Conservation (phyloP, 345 rosid species). For the Gossypium longicalyx region DNA sequence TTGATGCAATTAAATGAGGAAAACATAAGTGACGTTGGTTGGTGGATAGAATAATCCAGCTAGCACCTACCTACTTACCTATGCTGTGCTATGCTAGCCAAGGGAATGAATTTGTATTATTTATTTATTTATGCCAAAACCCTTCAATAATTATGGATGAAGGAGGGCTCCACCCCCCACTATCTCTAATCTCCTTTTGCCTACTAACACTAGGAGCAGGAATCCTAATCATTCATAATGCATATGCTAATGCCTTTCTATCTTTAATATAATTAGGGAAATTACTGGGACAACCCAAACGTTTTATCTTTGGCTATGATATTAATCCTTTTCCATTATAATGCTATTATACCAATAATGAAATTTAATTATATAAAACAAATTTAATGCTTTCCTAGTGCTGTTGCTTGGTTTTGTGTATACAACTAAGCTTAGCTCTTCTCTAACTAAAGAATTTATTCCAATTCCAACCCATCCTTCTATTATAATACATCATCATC, state of each 20-base stretch:
- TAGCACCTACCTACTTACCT: background rate
- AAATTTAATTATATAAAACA: too few relatives aligned
- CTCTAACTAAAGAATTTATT: background rate
- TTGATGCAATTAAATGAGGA: background rate
- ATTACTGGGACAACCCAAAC: too few relatives aligned
- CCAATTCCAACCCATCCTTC: background rate
- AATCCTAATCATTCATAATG: too few relatives aligned
- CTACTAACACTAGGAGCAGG: too few relatives aligned
- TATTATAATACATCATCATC: background rate
- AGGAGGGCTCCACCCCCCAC: constrained; percentile 21
- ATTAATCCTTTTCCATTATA: too few relatives aligned
- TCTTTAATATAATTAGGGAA: too few relatives aligned
- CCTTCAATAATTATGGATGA: background rate
- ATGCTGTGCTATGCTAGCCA: background rate
- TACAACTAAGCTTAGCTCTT: background rate
- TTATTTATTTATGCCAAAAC: too few relatives aligned
- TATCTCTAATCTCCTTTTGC: background rate
- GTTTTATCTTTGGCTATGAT: too few relatives aligned
- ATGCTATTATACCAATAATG: too few relatives aligned
- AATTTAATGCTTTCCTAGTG: too few relatives aligned
- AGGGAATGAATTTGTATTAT: too few relatives aligned
- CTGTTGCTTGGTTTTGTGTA: background rate
- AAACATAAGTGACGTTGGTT: background rate
- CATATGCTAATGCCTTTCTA: too few relatives aligned
- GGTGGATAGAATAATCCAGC: constrained; percentile 21